Evolutionary conservation across 2,329 filamentous ascomycete genomes (phyloP).

Genomic region (Thermomyces lanuginosus): DNA sequence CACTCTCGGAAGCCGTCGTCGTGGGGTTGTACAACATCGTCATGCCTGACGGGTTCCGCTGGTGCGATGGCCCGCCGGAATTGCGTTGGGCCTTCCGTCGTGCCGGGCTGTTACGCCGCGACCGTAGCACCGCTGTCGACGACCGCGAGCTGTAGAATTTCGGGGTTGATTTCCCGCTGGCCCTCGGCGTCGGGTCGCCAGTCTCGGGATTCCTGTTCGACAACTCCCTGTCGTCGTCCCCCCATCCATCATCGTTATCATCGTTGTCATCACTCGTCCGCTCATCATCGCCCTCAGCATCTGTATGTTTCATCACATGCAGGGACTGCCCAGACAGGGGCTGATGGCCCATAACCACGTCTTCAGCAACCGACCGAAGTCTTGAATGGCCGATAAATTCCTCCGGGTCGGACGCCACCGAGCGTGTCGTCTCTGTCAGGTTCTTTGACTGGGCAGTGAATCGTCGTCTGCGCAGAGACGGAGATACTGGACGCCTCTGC

Average conservation of each 20-base stretch:
- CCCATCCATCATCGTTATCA: too few species aligned
- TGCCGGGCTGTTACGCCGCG: conserved; percentile 19
- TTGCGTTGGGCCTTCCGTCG: too few species aligned
- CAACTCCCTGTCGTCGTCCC: conserved; percentile 26
- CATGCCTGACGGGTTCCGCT: conserved; percentile 59
- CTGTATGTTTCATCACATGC: conserved; percentile 39
- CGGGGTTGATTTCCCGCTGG: conserved; percentile 14
- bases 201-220: conserved; percentile 9
- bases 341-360: too few species aligned
- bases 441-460: too few species aligned
- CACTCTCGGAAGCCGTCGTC: too few species aligned
- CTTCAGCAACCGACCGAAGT: conserved; percentile 21
- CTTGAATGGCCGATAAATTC: conserved; percentile 23
- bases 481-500: conserved; percentile 7
- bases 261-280: conserved; percentile 67
- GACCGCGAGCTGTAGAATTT: conserved; percentile 24
- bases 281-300: conserved; percentile 81
- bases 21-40: conserved; percentile 69
- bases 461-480: conserved; percentile 31
- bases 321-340: conserved; percentile 12
- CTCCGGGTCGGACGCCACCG: conserved; percentile 42
- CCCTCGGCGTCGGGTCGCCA: conserved; percentile 5
- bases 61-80: too few species aligned
- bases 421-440: conserved; percentile 36
- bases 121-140: conserved; percentile 27